Evolutionary conservation across 169 alveolate genomes (phyloP), one percentile per base, ranked within the genome.

Genomic region (Cryptosporidium muris): DNA sequence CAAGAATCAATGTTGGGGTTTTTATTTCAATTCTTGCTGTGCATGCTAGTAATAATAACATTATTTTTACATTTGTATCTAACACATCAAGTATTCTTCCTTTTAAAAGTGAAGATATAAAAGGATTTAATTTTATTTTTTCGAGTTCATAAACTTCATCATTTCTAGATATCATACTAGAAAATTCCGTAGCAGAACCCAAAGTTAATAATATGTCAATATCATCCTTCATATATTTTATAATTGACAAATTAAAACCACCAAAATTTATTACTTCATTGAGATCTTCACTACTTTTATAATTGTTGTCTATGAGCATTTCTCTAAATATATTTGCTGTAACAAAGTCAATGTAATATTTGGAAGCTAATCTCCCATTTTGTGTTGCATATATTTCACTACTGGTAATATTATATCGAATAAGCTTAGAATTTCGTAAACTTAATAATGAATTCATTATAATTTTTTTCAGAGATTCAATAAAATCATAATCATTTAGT

Each of bases 1-100:
- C 99, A 88, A 97, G 94, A 36, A 95, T 90, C 40, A 97, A 91
- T 48, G 98, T 94, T 81, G 96, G 94, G 48, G 96, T 92, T 88
- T 90, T 94, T 53, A 95, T 88, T 14, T 82, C 88, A 16, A 81
- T 58, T 38, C 96, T 93, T 82, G 92, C 90, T 51, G 95, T 93
- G 67, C 95, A 95, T 3, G 94, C 91, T 64, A 95, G 96, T 53
- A 97, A 88, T 16, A 97, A 92, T n/a, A 95, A 82, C n/a, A 92
- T 92, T 42, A 91, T 93, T 66, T 92, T 82, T 40, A 68, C 14
- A 49, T 92, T 91, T 64, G 81, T 65, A 47, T 82, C 89, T 42
- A 81, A 66, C 5, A 66, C 53, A 80, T 81, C 54, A 56, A 64
- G 68, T 34, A 51, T 88, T 89, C 92, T 89, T 37, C 90, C 80